Conservation (phyloP, 352 stramenopile species). For the Globisporangium recalcitrans region DNA sequence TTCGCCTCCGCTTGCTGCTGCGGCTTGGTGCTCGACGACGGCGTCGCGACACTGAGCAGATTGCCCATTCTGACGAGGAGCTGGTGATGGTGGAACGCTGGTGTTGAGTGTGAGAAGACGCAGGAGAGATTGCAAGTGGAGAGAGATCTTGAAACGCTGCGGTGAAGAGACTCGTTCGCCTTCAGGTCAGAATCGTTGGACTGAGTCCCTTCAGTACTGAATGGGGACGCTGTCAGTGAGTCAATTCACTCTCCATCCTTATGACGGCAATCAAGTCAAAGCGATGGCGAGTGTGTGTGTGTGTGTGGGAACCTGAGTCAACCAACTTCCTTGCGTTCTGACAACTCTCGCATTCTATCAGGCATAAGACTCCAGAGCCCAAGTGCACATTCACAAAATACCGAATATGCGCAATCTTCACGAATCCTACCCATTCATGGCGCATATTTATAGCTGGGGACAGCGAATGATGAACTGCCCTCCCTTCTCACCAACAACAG, state of each 20-base stretch:
- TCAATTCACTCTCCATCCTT: background rate
- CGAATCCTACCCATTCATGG: background rate
- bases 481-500: background rate
- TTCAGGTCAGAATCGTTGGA: background rate
- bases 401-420: background rate
- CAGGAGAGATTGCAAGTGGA: background rate
- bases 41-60: slow-evolving; percentile 8
- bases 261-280: background rate
- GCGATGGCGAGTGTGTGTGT: too few relatives aligned
- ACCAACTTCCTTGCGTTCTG: background rate
- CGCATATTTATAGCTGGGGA: background rate
- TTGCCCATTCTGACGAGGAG: slow-evolving; percentile 5
- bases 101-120: background rate
- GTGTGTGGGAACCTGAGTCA: too few relatives aligned
- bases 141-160: background rate
- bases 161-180: background rate
- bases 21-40: background rate
- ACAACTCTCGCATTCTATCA: background rate
- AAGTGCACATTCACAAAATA: background rate
- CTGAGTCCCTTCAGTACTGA: background rate
- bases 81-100: background rate
- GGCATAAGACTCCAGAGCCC: background rate
- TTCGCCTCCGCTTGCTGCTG: background rate
- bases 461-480: background rate
- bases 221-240: background rate